A percentile compares a stretch with the other conserved stretches of the same genome.
Conservation (phyloP, 192 early-diverging fungal species). For the Paraglomus occultum region DNA sequence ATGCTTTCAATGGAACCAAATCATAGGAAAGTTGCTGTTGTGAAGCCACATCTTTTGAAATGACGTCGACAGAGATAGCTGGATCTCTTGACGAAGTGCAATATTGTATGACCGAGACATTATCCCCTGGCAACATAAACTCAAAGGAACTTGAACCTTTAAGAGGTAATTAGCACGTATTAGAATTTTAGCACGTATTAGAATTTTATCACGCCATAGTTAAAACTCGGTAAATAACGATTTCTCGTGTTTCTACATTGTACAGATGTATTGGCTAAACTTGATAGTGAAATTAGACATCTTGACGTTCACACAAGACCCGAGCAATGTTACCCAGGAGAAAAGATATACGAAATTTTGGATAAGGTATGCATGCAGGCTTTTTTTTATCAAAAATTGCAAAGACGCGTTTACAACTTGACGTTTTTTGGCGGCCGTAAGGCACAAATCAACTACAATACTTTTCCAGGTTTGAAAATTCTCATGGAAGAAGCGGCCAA, state of each 20-base stretch:
- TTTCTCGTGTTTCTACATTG: not conserved
- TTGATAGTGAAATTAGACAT: slow-evolving; percentile 25
- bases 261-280: slow-evolving; percentile 31
- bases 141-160: slow-evolving; percentile 31
- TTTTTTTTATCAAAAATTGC: too few species aligned
- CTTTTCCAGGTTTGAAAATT: not conserved
- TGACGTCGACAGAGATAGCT: slow-evolving; percentile 30
- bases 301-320: slow-evolving; percentile 9
- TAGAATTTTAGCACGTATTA: too few species aligned
- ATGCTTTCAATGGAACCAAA: not conserved
- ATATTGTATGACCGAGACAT: slow-evolving; percentile 16
- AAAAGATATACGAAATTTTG: slow-evolving; percentile 41
- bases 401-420: too few species aligned
- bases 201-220: not conserved
- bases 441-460: slow-evolving; percentile 17
- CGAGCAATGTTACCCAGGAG: slow-evolving; percentile 33
- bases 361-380: not conserved
- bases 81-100: slow-evolving; percentile 32
- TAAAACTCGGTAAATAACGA: not conserved
- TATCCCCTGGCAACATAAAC: not conserved
- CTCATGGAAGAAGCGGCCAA: not conserved
- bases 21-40: slow-evolving; percentile 37
- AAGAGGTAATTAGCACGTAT: slow-evolving; percentile 27
- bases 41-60: slow-evolving; percentile 49
- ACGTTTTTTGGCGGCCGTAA: not conserved